Percentiles rank a stretch among this genome's conserved stretches.
These are phyloP conservation scores for Claviceps paspali DNA, from an alignment of 2,329 filamentous ascomycete genomes.

Conservation along the genomic window DNA sequence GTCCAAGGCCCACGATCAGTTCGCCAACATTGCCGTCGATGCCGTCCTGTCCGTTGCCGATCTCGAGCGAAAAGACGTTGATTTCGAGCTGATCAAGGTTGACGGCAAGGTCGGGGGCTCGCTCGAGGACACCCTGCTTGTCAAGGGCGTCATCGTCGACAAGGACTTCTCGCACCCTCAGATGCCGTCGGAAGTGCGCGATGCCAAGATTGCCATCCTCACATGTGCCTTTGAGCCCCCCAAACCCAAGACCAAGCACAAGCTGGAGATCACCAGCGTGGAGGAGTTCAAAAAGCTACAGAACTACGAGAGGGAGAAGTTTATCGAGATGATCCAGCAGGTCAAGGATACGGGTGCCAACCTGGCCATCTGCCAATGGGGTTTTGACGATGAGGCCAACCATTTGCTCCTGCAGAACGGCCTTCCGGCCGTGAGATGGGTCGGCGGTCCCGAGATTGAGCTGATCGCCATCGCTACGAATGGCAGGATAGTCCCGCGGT, in stretches of 20 bases:
- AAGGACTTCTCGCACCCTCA: constrained; percentile 99
- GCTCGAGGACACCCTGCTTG: constrained; percentile 82
- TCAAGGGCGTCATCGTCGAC: constrained; percentile 97
- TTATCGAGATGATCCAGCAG: constrained; percentile 95
- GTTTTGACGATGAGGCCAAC: constrained; percentile 98
- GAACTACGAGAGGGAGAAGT: constrained; percentile 89
- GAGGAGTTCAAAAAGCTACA: constrained; percentile 98
- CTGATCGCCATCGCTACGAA: constrained; percentile 97
- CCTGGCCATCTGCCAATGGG: constrained; percentile 97
- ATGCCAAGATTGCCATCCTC: constrained; percentile 94
- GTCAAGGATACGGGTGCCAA: constrained; percentile 97
- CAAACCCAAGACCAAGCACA: constrained; percentile 99
- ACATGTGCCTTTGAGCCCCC: constrained; percentile 97
- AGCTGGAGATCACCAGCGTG: constrained; percentile 90
- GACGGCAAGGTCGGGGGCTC: constrained; percentile 94
- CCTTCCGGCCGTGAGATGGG: constrained; percentile 92
- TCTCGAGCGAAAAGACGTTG: constrained; percentile 88
- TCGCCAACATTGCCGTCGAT: constrained; percentile 92
- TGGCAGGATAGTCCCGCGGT: constrained; percentile 89
- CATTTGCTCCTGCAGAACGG: constrained; percentile 92
- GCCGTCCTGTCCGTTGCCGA: constrained; percentile 94
- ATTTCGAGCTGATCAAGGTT: constrained; percentile 98
- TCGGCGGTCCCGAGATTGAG: constrained; percentile 95
- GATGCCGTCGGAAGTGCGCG: constrained; percentile 89
- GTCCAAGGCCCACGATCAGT: constrained; percentile 96